A percentile compares a stretch with the other conserved stretches of the same genome.
Conservation (phyloP, 2,329 filamentous ascomycete species). For the Tolypocladium endophyticum region DNA sequence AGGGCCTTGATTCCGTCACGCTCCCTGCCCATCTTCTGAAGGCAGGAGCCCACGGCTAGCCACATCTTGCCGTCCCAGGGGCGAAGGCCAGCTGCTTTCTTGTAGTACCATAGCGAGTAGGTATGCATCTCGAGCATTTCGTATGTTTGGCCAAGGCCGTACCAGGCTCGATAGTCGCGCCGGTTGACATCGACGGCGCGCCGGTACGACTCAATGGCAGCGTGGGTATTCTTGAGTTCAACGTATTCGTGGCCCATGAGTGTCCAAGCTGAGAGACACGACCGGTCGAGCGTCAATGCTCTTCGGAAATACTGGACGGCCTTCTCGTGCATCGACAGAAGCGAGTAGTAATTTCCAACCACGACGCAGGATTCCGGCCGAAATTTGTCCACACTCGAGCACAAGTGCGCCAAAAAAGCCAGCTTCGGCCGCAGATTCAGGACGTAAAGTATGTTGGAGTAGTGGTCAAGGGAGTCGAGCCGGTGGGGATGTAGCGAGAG, state of each 20-base stretch:
- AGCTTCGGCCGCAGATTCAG: constrained; percentile 80
- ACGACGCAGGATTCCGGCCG: constrained; percentile 94
- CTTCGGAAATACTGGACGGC: constrained; percentile 96
- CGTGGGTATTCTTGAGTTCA: constrained; percentile 96
- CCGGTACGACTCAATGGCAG: constrained; percentile 92
- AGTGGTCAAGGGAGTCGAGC: constrained; percentile 86
- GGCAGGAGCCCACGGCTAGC: constrained; percentile 88
- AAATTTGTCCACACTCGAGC: constrained; percentile 88
- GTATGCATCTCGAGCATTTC: constrained; percentile 97
- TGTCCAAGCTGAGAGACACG: constrained; percentile 92
- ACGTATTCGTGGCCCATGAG: constrained; percentile 99
- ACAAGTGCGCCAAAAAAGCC: constrained; percentile 84
- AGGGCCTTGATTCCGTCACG: constrained; percentile 91
- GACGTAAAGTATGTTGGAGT: constrained; percentile 95
- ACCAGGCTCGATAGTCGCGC: constrained; percentile 96
- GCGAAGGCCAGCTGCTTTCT: constrained; percentile 83
- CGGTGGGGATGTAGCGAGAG: constrained; percentile 65
- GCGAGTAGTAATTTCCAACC: constrained; percentile 92
- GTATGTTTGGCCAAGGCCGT: constrained; percentile 92
- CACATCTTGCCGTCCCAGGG: constrained; percentile 98
- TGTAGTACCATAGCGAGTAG: constrained; percentile 96
- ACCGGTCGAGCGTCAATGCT: constrained; percentile 79
- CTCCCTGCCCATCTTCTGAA: constrained; percentile 77
- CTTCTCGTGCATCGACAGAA: constrained; percentile 93
- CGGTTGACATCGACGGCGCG: constrained; percentile 92